phyloP scores from a whole-genome alignment of 257 asterid genomes.

The Agastache rugosa region DNA sequence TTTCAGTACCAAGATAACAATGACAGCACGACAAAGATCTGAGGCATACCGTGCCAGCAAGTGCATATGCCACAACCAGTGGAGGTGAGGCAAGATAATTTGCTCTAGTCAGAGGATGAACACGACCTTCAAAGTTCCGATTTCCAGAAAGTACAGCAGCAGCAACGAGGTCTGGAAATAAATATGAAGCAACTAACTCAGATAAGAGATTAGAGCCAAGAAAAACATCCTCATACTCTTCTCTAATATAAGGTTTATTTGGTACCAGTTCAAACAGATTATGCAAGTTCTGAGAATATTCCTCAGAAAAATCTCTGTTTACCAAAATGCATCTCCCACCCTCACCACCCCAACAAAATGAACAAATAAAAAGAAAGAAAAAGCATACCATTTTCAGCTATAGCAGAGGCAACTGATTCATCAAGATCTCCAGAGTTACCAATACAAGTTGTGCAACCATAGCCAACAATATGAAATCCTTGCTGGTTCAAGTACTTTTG shows the following conservation, averaged over 20 bases:
- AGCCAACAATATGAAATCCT: constrained; percentile 82
- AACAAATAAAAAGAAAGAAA: background rate
- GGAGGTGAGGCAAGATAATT: constrained; percentile 81
- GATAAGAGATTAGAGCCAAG: background rate
- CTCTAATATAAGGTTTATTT: background rate
- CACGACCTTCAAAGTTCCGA: constrained; percentile 81
- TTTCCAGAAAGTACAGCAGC: constrained; percentile 85
- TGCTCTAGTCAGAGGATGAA: constrained; percentile 78
- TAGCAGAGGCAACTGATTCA: constrained; percentile 78
- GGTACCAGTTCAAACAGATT: background rate
- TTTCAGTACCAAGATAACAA: background rate
- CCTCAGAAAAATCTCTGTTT: background rate
- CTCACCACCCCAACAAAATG: background rate
- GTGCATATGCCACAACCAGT: constrained; percentile 74
- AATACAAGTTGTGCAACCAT: constrained; percentile 92
- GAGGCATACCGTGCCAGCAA: constrained; percentile 71
- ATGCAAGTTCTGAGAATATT: background rate
- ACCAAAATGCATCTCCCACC: background rate
- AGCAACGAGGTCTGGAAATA: constrained; percentile 59
- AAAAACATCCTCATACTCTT: background rate
- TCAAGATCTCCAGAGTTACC: constrained; percentile 94
- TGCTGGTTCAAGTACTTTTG: constrained; percentile 83
- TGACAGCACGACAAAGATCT: background rate
- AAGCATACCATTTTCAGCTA: constrained; percentile 73
- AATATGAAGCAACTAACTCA: background rate